Percentiles rank a stretch among this genome's conserved stretches.
phyloP scores from a whole-genome alignment of 225 moss, liverwort and hornwort species.

The Polytrichum formosum region DNA sequence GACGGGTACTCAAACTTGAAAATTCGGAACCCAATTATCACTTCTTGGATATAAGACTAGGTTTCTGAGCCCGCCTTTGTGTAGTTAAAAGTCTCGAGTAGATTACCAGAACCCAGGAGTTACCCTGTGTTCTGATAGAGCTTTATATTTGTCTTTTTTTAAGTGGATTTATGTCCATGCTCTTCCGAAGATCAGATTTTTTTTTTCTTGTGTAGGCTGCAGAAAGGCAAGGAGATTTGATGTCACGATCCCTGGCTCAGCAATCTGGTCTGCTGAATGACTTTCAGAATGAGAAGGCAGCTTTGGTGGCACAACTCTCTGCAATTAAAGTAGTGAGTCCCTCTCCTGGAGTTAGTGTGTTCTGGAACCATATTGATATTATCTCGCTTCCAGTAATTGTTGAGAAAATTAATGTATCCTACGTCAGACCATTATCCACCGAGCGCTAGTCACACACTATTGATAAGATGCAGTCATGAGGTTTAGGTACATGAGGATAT shows the following conservation, averaged over 20 bases:
- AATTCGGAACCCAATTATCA: no score
- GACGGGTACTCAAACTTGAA: no score
- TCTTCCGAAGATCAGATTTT: background rate
- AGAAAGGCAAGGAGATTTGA: slow-evolving; percentile 80
- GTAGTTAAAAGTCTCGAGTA: no score
- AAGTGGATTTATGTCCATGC: no score
- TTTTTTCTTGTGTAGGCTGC: slow-evolving; percentile 37
- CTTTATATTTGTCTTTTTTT: no score
- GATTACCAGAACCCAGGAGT: no score
- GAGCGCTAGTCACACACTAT: background rate
- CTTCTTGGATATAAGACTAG: no score
- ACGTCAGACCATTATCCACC: background rate
- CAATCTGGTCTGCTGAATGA: slow-evolving; percentile 75
- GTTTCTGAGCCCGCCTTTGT: no score
- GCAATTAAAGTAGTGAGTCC: slow-evolving; percentile 55
- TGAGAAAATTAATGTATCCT: background rate
- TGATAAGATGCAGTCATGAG: background rate
- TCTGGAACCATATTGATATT: background rate
- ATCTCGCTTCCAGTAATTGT: background rate
- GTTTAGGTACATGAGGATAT: background rate
- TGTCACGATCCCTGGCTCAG: slow-evolving; percentile 77
- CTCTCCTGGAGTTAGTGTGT: background rate
- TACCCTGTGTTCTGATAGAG: no score
- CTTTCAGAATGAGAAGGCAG: slow-evolving; percentile 66
- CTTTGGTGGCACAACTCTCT: slow-evolving; percentile 56